These are phyloP conservation scores for Tephrocybe rancida DNA, from an alignment of 768 basidiomycete genomes.

Conservation along the genomic window DNA sequence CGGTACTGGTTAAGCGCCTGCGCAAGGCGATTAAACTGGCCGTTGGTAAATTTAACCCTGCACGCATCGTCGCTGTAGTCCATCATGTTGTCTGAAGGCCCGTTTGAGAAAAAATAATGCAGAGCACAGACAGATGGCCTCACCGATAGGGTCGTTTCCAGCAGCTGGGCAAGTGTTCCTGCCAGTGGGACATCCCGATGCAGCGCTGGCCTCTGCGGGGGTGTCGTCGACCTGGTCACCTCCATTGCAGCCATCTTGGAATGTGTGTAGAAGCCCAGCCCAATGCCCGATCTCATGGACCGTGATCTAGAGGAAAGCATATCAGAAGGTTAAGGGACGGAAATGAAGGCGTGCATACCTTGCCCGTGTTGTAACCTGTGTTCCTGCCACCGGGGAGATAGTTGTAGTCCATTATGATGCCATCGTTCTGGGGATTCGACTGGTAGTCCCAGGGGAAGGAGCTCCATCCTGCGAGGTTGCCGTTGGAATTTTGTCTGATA, in stretches of 20 bases:
- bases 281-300: conserved; percentile 42
- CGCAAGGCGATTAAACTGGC: not conserved
- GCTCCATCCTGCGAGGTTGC: conserved; percentile 37
- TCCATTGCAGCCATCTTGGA: conserved; percentile 34
- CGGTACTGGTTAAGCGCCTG: not conserved
- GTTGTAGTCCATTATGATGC: conserved; percentile 30
- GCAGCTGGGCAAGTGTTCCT: conserved; percentile 34
- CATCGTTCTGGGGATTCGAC: conserved; percentile 33
- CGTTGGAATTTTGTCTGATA: not conserved
- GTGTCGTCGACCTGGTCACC: conserved; percentile 31
- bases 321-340: not conserved
- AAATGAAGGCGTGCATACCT: conserved; percentile 4
- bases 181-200: conserved; percentile 34
- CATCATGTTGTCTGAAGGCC: conserved; percentile 6
- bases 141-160: conserved; percentile 39
- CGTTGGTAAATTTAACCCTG: not conserved
- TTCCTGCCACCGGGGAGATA: conserved; percentile 28
- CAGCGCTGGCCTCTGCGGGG: conserved; percentile 35
- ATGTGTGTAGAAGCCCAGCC: conserved; percentile 41
- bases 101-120: not conserved
- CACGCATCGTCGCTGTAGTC: conserved; percentile 6
- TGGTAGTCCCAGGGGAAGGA: conserved; percentile 38
- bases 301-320: conserved; percentile 22
- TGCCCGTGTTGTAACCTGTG: conserved; percentile 27
- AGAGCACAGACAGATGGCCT: conserved; percentile 6